These are phyloP conservation scores for Fusarium brachygibbosum DNA, from an alignment of 2,329 filamentous ascomycete genomes.

Conservation along the genomic window DNA sequence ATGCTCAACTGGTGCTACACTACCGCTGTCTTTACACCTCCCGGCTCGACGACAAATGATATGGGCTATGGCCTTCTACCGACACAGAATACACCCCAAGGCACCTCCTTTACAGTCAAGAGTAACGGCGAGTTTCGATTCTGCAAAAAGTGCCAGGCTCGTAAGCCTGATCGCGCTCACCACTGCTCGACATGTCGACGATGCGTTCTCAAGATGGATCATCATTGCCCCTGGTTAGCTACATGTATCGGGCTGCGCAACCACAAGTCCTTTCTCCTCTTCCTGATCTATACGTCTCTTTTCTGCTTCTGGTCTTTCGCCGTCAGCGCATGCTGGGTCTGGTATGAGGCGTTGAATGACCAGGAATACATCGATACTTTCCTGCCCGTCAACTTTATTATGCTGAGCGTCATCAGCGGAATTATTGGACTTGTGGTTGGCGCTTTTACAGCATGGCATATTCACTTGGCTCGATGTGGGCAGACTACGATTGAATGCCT, in stretches of 20 bases:
- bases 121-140: conserved; percentile 87
- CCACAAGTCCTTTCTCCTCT: conserved; percentile 95
- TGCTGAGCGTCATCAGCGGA: conserved; percentile 86
- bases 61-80: conserved; percentile 85
- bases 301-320: conserved; percentile 87
- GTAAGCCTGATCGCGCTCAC: conserved; percentile 95
- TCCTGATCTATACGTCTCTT: conserved; percentile 87
- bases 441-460: conserved; percentile 93
- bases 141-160: conserved; percentile 97
- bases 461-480: conserved; percentile 81
- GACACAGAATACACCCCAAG: conserved; percentile 70
- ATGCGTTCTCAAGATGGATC: conserved; percentile 99
- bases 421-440: conserved; percentile 92
- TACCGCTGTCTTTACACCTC: conserved; percentile 91
- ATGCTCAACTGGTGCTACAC: conserved; percentile 92
- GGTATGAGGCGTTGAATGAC: conserved; percentile 80
- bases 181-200: conserved; percentile 95
- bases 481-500: conserved; percentile 97
- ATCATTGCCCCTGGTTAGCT: conserved; percentile 98
- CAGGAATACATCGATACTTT: conserved; percentile 80
- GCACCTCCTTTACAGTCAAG: conserved; percentile 90
- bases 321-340: conserved; percentile 86
- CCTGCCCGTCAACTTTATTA: conserved; percentile 90
- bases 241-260: conserved; percentile 95
- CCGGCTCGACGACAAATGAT: conserved; percentile 77